Conservation (phyloP, 305 asterid genomes). For the Fraxinus velutina region DNA sequence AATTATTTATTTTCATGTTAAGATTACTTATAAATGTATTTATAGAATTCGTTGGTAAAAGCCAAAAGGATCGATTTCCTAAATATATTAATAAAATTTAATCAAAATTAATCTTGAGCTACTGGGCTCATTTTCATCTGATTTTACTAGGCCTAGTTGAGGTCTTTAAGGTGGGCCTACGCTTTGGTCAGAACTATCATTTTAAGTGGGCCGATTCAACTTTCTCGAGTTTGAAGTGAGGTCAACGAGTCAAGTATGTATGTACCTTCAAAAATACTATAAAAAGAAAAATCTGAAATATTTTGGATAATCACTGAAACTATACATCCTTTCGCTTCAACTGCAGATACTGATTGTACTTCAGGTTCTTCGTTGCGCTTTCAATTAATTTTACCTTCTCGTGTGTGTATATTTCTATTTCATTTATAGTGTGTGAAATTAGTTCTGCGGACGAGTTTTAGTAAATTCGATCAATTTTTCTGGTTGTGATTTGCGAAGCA, state of each 20-base stretch:
- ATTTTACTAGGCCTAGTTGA: background rate
- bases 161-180: background rate
- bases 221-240: too few species aligned
- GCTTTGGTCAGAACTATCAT: background rate
- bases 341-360: background rate
- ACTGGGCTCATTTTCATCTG: background rate
- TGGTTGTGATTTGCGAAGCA: background rate
- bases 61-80: too few species aligned
- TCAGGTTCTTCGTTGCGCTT: background rate
- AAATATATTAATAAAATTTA: too few species aligned
- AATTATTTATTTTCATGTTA: too few species aligned
- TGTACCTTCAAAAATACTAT: background rate
- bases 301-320: background rate
- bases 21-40: too few species aligned
- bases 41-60: too few species aligned
- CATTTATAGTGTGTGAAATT: background rate
- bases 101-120: background rate
- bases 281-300: background rate
- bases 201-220: background rate
- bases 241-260: background rate
- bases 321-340: background rate
- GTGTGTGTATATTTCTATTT: background rate
- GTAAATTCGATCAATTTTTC: background rate
- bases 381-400: background rate
- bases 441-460: background rate